These are phyloP conservation scores for Barnettozyma sucrosica DNA, from an alignment of 805 yeast species.

Conservation along the genomic window DNA sequence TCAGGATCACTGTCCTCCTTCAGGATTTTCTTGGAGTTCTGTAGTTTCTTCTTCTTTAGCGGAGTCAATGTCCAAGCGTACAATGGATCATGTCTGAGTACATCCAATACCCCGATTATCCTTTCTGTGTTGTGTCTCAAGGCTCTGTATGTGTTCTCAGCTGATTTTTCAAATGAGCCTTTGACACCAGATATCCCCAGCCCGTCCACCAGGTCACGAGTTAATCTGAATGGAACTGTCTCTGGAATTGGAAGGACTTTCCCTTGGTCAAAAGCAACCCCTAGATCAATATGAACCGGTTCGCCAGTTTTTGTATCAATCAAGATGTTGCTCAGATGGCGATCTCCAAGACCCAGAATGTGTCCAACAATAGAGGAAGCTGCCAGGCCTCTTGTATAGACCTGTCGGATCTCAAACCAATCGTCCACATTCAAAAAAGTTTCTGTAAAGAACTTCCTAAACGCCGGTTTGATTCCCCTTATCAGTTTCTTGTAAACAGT, in stretches of 20 bases:
- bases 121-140: constrained; percentile 60
- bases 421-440: constrained; percentile 58
- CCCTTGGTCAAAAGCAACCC: constrained; percentile 96
- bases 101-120: constrained; percentile 77
- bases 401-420: constrained; percentile 66
- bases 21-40: constrained; percentile 17
- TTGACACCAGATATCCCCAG: constrained; percentile 82
- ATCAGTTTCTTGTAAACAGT: constrained; percentile 43
- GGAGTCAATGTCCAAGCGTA: constrained; percentile 90
- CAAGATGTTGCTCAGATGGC: constrained; percentile 87
- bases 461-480: constrained; percentile 53
- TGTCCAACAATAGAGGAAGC: constrained; percentile 83
- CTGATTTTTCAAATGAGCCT: constrained; percentile 68
- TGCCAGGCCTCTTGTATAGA: constrained; percentile 75
- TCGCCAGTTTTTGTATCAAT: constrained; percentile 82
- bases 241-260: constrained; percentile 81
- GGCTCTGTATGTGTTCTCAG: constrained; percentile 68
- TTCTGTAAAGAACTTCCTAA: constrained; percentile 65
- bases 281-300: constrained; percentile 92
- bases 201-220: constrained; percentile 88
- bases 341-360: constrained; percentile 87
- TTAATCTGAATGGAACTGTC: constrained; percentile 85
- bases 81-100: constrained; percentile 85
- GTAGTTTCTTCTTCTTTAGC: constrained; percentile 49
- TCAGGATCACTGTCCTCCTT: neutral